Evolutionary conservation across 2,329 filamentous ascomycete species (phyloP).

Genomic region (Neofusicoccum kwambonambiense): DNA sequence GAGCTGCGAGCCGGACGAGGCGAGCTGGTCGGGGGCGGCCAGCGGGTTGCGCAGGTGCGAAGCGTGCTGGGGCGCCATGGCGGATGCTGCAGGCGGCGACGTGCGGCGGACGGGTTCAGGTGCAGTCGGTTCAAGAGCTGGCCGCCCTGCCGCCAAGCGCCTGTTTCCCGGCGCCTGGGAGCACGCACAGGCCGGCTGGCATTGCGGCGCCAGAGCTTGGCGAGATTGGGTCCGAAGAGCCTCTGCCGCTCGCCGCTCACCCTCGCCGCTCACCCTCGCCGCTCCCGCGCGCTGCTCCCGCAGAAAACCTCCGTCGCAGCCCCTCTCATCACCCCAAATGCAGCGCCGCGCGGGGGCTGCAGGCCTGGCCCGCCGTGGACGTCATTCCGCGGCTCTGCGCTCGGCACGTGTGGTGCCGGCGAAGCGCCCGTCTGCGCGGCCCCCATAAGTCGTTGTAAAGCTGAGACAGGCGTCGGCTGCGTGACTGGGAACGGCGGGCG

Average conservation of each 20-base stretch:
- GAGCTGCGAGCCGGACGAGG: constrained; percentile 53
- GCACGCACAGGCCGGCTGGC: too few relatives aligned
- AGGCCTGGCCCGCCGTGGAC: background rate
- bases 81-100: background rate
- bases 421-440: background rate
- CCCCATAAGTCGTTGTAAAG: constrained; percentile 14
- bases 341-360: background rate
- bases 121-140: background rate
- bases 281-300: background rate
- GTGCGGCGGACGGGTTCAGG: background rate
- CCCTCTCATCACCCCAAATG: background rate
- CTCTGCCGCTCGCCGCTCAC: background rate
- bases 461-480: constrained; percentile 10
- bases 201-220: background rate
- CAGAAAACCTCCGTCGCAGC: background rate
- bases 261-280: too few relatives aligned
- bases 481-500: background rate
- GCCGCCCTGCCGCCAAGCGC: background rate
- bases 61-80: constrained; percentile 12
- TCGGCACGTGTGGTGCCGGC: background rate
- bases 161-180: too few relatives aligned
- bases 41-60: constrained; percentile 59
- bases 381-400: constrained; percentile 6
- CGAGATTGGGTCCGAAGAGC: background rate
- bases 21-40: constrained; percentile 69